A percentile compares a stretch with the other conserved stretches of the same genome.
Evolutionary conservation across 1,284 basidiomycete species (phyloP).

Genomic region (Volvariella surrecta): DNA sequence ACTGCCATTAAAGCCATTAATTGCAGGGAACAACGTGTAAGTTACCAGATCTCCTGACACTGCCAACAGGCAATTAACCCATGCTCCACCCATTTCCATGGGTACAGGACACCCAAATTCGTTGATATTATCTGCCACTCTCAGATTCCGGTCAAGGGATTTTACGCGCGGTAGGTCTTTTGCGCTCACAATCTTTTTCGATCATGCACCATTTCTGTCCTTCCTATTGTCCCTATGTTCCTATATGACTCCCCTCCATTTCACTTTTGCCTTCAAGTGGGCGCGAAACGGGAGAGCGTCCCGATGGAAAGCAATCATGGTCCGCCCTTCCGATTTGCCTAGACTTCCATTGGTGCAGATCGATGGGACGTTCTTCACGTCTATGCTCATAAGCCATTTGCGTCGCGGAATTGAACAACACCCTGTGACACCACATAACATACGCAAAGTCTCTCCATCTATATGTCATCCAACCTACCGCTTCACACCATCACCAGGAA

Average conservation of each 20-base stretch:
- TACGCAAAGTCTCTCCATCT: no score
- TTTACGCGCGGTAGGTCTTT: slow-evolving; percentile 62
- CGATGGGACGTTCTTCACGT: not conserved
- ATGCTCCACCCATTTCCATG: no score
- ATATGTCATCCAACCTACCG: no score
- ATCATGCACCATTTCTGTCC: not conserved
- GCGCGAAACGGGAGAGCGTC: no score
- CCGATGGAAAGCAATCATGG: no score
- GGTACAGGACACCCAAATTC: slow-evolving; percentile 8
- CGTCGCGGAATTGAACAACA: no score
- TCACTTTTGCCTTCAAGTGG: not conserved
- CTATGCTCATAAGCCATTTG: slow-evolving; percentile 3
- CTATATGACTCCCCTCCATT: not conserved
- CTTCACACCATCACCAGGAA: no score
- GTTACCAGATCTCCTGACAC: not conserved
- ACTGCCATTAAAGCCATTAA: not conserved
- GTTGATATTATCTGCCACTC: slow-evolving; percentile 51
- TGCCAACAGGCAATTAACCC: slow-evolving; percentile 9
- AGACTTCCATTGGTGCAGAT: no score
- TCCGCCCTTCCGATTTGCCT: no score
- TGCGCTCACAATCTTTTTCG: not conserved
- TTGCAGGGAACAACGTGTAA: slow-evolving; percentile 2
- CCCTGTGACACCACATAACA: no score
- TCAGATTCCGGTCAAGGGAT: slow-evolving; percentile 59
- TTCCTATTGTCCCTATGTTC: not conserved